Evolutionary conservation across 2,329 filamentous ascomycete genomes (phyloP), one percentile per base, ranked within the genome.

Genomic region (Lachnellula hyalina): DNA sequence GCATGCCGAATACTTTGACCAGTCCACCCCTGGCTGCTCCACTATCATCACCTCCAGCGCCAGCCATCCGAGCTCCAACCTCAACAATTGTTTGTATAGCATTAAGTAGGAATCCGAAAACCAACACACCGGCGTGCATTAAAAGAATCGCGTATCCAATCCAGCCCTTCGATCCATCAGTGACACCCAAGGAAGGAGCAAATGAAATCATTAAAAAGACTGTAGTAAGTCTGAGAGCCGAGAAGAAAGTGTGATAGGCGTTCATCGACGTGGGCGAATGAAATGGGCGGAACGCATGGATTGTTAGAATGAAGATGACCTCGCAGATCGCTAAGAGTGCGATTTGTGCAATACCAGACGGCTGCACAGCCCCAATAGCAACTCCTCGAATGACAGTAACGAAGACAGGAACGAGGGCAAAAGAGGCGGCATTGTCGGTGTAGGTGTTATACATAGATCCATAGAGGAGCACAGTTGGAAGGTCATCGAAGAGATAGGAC

Each of bases 381-480:
- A 97, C 85, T 54, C 91, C 93, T 35, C 93, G 86, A 55, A 96
- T 75, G 67, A 96, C 85, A 4, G 88, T 96, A 56, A 97, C 77
- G 35, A 95, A 75, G 15, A 96, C 84, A 1, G 93, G 92, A 19
- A 96, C 85, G 42, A 96, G 79, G 6, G 93, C 91, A 71, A 96
- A 99, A 0, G 90, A 85, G 7, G 93, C 90, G 0, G 91, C 90
- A 69, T 93, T 89, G 70, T 99, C 94, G 23, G 89, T 94, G 70
- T 96, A 97, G 0, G 94, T 99, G 73, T 99, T 99, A 73, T 99
- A 99, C 7, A 99, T 77, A 5, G 94, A 90, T 0, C 94, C 94
- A 65, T 96, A 97, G 1, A 90, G 80, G 2, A 99, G 78, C 8
- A 97, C 85, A 0, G 90, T 96, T 6, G 90, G 85, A 48, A 99